Conservation (phyloP, 1,284 basidiomycete genomes). For the Exsudoporus floridanus region DNA sequence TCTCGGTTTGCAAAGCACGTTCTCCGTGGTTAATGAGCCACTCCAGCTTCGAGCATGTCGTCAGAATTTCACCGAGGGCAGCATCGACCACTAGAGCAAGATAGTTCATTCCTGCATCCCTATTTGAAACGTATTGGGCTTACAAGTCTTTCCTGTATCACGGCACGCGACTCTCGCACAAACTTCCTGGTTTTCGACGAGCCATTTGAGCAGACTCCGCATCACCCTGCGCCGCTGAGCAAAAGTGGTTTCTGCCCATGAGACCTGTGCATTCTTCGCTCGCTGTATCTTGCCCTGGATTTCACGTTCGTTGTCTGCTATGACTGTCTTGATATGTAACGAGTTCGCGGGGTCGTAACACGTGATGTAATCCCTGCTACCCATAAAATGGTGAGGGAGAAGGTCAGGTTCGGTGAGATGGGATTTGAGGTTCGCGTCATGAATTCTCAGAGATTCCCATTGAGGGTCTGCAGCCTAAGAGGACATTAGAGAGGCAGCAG, state of each 20-base stretch:
- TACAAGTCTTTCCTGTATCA: conserved; percentile 95
- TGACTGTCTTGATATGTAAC: conserved; percentile 67
- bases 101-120: not conserved
- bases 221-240: conserved; percentile 77
- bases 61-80: conserved; percentile 85
- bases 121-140: conserved; percentile 33
- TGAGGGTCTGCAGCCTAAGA: conserved; percentile 53
- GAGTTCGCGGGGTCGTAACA: conserved; percentile 91
- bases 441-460: conserved; percentile 56
- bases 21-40: conserved; percentile 86
- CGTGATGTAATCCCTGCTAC: conserved; percentile 69
- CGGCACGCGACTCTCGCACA: conserved; percentile 90
- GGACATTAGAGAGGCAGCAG: conserved; percentile 11
- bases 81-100: conserved; percentile 75
- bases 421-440: conserved; percentile 58
- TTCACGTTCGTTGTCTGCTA: conserved; percentile 66
- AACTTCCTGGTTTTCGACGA: conserved; percentile 81
- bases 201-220: conserved; percentile 85
- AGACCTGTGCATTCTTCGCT: conserved; percentile 67
- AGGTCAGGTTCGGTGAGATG: conserved; percentile 61
- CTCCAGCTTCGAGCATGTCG: conserved; percentile 86
- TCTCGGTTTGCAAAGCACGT: conserved; percentile 67
- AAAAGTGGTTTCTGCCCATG: conserved; percentile 75
- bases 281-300: conserved; percentile 69
- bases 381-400: conserved; percentile 48